Percentiles rank a stretch among this genome's conserved stretches.
These are phyloP conservation scores for Fusarium zealandicum DNA, from an alignment of 2,329 filamentous ascomycete species.

Conservation along the genomic window DNA sequence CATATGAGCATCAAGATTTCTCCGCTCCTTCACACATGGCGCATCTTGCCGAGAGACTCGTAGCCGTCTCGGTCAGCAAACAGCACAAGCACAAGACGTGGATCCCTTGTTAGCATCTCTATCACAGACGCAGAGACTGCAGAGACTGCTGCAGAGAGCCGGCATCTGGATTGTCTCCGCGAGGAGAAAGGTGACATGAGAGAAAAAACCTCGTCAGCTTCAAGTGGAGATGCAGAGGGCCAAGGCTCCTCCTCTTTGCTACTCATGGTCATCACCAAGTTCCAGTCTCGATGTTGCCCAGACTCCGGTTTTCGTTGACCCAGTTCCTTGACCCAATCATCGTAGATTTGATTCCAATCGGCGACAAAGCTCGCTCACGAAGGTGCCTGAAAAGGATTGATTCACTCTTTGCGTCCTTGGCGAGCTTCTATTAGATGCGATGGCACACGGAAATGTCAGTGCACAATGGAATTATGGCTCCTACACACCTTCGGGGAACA, in stretches of 20 bases:
- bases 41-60: slow-evolving; percentile 35
- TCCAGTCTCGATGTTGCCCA: slow-evolving; percentile 4
- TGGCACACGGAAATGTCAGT: slow-evolving; percentile 9
- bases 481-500: slow-evolving; percentile 20
- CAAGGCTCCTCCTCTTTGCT: slow-evolving; percentile 9
- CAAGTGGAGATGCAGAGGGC: slow-evolving; percentile 29
- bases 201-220: slow-evolving; percentile 19
- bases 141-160: neutral
- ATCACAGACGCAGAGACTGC: slow-evolving; percentile 7
- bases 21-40: slow-evolving; percentile 1
- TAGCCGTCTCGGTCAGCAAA: slow-evolving; percentile 23
- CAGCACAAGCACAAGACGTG: slow-evolving; percentile 23
- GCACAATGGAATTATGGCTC: slow-evolving; percentile 11
- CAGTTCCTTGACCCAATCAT: slow-evolving; percentile 4
- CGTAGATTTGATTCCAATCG: neutral
- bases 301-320: neutral
- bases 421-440: too few relatives aligned
- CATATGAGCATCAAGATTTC: slow-evolving; percentile 13
- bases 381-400: neutral
- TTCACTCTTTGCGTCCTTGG: neutral
- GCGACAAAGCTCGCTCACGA: slow-evolving; percentile 2
- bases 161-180: neutral
- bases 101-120: slow-evolving; percentile 27
- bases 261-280: slow-evolving; percentile 21
- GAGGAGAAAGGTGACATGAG: neutral